phyloP scores from a whole-genome alignment of 352 stramenopile species.

The Stramenopiles sp. region DNA sequence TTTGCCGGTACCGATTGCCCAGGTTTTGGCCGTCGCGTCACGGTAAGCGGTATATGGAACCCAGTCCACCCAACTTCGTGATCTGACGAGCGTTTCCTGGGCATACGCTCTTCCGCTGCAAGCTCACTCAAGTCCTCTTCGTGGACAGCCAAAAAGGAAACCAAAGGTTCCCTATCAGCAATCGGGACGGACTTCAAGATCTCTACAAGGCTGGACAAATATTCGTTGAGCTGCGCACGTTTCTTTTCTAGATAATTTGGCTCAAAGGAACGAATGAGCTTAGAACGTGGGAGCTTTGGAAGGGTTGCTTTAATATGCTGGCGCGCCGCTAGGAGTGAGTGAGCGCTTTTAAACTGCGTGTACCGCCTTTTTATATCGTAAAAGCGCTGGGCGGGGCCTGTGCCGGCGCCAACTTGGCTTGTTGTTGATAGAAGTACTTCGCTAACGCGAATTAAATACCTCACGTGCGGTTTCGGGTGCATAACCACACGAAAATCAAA shows the following conservation, averaged over 20 bases:
- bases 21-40: neutral
- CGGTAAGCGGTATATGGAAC: neutral
- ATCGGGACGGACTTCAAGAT: neutral
- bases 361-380: slow-evolving; percentile 6
- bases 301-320: neutral
- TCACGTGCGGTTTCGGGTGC: slow-evolving; percentile 1
- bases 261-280: neutral
- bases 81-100: neutral
- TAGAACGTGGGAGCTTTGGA: neutral
- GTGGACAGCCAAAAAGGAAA: neutral
- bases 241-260: slow-evolving; percentile 6
- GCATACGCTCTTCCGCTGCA: neutral
- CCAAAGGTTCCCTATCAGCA: neutral
- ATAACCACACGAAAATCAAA: slow-evolving; percentile 8
- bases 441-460: slow-evolving; percentile 6
- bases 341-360: neutral
- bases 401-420: too few relatives aligned
- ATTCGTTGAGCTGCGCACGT: neutral
- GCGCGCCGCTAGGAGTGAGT: neutral
- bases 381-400: neutral
- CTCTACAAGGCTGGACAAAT: neutral
- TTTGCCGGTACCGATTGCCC: neutral
- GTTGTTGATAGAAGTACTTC: too few relatives aligned
- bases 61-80: slow-evolving; percentile 4
- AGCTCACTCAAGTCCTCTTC: neutral